Base-by-base conservation (phyloP, 306 rosid species). In the Lotus japonicus region DNA sequence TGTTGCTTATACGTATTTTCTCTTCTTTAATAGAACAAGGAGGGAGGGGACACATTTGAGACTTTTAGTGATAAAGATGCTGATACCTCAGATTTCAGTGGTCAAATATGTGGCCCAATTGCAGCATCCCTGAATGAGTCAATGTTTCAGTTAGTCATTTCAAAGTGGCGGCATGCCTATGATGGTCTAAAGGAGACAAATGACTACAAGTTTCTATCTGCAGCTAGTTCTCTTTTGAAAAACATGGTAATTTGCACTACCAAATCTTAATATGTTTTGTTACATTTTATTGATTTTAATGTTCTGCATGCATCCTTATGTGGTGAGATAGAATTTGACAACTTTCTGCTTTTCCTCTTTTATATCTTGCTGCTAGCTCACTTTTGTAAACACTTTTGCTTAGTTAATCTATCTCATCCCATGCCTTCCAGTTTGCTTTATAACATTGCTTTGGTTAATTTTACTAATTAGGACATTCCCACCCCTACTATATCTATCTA, bases 151-250 rank as follows among this genome's bases (percentile, higher is more conserved):
- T 67, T 94, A 80, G 95, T 94, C 77, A 74, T 94, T 80, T 78
- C 81, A 36, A 84, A 88, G 74, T 90, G 97, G 97, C 97, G 95
- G 54, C 56, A 55, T 73, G 90, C 89, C 67, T 90, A 80, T 77
- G 96, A 94, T 68, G 86, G 94, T 43, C 74, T 94, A 55, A 94
- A 94, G 88, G 89, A 90, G 82, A 88, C 96, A 72, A 84, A 82
- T 31, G 87, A 86, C 76, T 84, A 83, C 75, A 88, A 82, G 75
- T 94, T 86, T 79, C 73, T 90, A 58, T 90, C 97, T 68, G 92
- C 94, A 50, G 90, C 97, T 85, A 97, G 96, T 75, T 90, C 92
- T 68, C 92, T 90, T 77, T 77, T 85, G 87, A 94, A 94, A 87
- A 82, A 79, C 17, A 90, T 88, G 98, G 98, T 92, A 77, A 77